Base-by-base conservation (phyloP, 2,329 filamentous ascomycete genomes). In the Penicillium sp. region DNA sequence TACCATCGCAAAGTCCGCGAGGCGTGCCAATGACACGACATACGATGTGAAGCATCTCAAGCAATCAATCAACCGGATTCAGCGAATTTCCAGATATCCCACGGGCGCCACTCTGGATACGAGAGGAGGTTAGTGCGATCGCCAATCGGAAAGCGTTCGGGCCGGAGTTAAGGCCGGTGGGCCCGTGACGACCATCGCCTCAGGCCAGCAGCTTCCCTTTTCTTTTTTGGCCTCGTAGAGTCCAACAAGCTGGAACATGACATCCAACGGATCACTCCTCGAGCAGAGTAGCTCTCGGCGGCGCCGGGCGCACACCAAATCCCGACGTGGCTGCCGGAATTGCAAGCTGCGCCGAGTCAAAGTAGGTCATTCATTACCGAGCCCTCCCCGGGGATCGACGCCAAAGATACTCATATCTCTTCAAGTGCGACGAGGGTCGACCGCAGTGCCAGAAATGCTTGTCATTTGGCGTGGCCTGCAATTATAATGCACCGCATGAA, bases 261-360 rank as follows among this genome's bases (percentile, higher is more conserved):
- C n/a, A 15, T 28, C 25, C 15, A 17, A 13, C 3, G 21, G 18
- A 14, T 10, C 10, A 8, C 10, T 7, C 3, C 8, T 19, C 10
- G 32, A 13, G 3, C 11, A 28, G 4, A 1, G 20, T n/a, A 31
- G 21, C 4, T 19, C 35, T 20, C 46, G n/a, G 8, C 43, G 33
- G 26, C 52, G 50, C 21, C 49, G 45, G 9, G 14, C 31, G 2
- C 77, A 80, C 48, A 73, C 63, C 15, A 80, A 80, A 50, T 79
- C 75, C 1, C 65, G 74, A 13, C 62, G 65, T 10, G 77, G 77
- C 2, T 80, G 77, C 48, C 69, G 69, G 3, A 80, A 79, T 48
- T 81, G 78, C 56, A 56, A 54, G 60, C 45, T 44, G 25, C 36
- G 41, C n/a, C 33, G 40, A 29, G 47, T 53, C 20, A 39, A 46